Percentiles rank a stretch among this genome's conserved stretches.
Conservation (phyloP, 805 yeast genomes). For the Kodamaea kakaduensis region DNA sequence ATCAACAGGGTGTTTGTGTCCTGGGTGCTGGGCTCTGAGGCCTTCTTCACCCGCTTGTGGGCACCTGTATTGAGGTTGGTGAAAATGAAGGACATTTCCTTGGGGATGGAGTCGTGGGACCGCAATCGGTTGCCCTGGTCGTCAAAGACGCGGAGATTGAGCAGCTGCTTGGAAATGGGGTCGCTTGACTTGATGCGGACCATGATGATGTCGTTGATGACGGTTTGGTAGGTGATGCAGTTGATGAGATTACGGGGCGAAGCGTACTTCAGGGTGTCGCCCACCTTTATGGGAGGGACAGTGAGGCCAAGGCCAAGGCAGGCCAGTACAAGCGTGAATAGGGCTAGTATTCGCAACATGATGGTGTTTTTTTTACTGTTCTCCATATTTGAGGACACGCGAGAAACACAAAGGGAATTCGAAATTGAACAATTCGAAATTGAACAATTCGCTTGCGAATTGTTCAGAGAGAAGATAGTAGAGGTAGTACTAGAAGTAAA, state of each 20-base stretch:
- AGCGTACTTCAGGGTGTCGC: constrained; percentile 28
- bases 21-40: constrained; percentile 10
- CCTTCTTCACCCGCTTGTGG: constrained; percentile 4
- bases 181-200: constrained; percentile 30
- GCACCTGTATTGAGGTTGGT: constrained; percentile 32
- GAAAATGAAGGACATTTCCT: constrained; percentile 32
- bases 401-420: too few relatives aligned
- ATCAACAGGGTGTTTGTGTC: constrained; percentile 20
- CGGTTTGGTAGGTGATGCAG: constrained; percentile 36
- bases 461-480: too few relatives aligned
- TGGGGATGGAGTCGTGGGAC: constrained; percentile 24
- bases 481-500: too few relatives aligned
- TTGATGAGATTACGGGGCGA: constrained; percentile 27
- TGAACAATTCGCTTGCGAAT: too few relatives aligned
- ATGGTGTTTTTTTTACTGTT: constrained; percentile 7
- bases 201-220: constrained; percentile 35
- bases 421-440: too few relatives aligned
- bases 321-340: constrained; percentile 1
- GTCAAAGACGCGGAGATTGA: constrained; percentile 37
- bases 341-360: constrained; percentile 5
- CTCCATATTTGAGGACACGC: too few relatives aligned
- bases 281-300: constrained; percentile 31
- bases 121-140: constrained; percentile 34
- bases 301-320: constrained; percentile 26
- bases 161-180: constrained; percentile 27